These are phyloP conservation scores for Epichloe uncinata DNA, from an alignment of 2,329 filamentous ascomycete genomes.

Conservation along the genomic window DNA sequence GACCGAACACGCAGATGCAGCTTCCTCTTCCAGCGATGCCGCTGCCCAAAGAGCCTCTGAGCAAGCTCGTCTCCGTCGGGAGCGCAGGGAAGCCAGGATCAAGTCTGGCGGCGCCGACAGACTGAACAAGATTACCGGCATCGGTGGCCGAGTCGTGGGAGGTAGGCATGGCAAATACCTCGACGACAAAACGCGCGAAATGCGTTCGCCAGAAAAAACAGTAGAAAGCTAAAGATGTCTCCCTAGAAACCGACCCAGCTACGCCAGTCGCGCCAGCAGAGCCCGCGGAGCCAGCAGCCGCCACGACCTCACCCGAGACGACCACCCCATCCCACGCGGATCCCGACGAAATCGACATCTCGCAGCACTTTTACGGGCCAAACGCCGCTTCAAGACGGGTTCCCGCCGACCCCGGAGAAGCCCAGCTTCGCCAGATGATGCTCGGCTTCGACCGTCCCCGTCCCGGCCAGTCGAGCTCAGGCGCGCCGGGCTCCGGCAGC, in stretches of 20 bases:
- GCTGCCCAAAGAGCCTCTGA: constrained; percentile 40
- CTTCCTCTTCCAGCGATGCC: constrained; percentile 22
- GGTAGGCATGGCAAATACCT: constrained; percentile 12
- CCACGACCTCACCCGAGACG: neutral
- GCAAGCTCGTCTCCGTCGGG: constrained; percentile 63
- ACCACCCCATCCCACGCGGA: constrained; percentile 31
- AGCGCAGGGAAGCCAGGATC: constrained; percentile 69
- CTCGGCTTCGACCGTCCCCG: constrained; percentile 36
- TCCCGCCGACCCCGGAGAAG: constrained; percentile 32
- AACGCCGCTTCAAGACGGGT: constrained; percentile 15
- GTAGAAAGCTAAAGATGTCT: neutral
- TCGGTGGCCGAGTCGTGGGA: constrained; percentile 34
- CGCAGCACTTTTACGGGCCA: constrained; percentile 56
- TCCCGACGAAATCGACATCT: constrained; percentile 68
- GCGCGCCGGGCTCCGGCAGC: constrained; percentile 11
- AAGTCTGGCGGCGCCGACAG: constrained; percentile 55
- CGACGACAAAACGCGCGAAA: neutral
- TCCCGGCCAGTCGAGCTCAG: constrained; percentile 12
- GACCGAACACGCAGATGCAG: constrained; percentile 21
- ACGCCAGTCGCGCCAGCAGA: neutral
- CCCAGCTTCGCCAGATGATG: constrained; percentile 53
- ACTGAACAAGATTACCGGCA: constrained; percentile 61
- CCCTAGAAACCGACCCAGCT: constrained; percentile 4
- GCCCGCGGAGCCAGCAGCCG: neutral
- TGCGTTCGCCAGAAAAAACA: neutral